These are phyloP conservation scores for Magnolia kwangsiensis DNA, from an alignment of 164 flowering plant species.

Conservation along the genomic window DNA sequence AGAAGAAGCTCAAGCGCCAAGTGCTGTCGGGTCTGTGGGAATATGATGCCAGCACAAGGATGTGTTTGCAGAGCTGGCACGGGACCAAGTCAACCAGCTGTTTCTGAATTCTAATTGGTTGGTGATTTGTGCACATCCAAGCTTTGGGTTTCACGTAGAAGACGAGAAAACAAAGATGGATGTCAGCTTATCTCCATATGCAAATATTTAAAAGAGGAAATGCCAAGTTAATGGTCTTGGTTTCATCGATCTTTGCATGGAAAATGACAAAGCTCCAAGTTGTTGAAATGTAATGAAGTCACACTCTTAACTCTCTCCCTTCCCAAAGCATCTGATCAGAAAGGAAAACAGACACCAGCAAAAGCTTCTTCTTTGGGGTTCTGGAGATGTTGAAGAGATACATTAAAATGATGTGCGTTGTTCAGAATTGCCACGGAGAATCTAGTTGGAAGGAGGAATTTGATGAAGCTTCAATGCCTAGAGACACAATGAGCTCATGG, in stretches of 20 bases:
- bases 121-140: not conserved
- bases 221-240: slow-evolving; percentile 13
- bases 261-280: slow-evolving; percentile 3
- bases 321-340: not conserved
- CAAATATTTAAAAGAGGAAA: not conserved
- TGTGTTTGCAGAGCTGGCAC: slow-evolving; percentile 61
- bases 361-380: not conserved
- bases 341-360: not conserved
- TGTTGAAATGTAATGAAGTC: slow-evolving; percentile 1
- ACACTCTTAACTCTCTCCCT: not conserved
- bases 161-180: slow-evolving; percentile 8
- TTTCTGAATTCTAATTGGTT: slow-evolving; percentile 21
- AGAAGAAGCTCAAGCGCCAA: slow-evolving; percentile 78
- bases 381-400: slow-evolving; percentile 32
- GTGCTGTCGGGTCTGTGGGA: slow-evolving; percentile 76
- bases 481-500: slow-evolving; percentile 12
- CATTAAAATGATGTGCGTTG: slow-evolving; percentile 9
- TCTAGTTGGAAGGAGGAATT: slow-evolving; percentile 14
- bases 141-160: slow-evolving; percentile 19
- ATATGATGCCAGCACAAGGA: slow-evolving; percentile 60
- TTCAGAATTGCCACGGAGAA: slow-evolving; percentile 2
- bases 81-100: slow-evolving; percentile 11
- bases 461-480: slow-evolving; percentile 15
- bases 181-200: not conserved
- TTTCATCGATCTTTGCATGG: slow-evolving; percentile 14